These are phyloP conservation scores for Parathielavia hyrcaniae DNA, from an alignment of 495 filamentous ascomycete species.

Conservation along the genomic window DNA sequence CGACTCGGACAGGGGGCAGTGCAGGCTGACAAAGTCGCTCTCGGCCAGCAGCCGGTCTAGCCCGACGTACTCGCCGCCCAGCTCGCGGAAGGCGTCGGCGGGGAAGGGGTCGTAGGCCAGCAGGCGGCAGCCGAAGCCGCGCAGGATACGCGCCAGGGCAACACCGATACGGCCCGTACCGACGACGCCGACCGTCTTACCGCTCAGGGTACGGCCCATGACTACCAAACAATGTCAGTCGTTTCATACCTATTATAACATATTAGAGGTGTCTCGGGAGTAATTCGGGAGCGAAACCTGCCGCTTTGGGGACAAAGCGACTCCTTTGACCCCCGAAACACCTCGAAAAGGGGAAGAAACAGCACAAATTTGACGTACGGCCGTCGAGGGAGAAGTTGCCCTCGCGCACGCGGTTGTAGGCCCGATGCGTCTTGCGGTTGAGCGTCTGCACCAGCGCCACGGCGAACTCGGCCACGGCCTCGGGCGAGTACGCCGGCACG, in stretches of 20 bases:
- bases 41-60: constrained; percentile 49
- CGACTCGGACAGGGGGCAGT: constrained; percentile 56
- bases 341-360: no score
- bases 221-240: no score
- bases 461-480: constrained; percentile 67
- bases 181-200: constrained; percentile 55
- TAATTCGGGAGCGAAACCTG: no score
- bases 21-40: constrained; percentile 56
- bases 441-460: constrained; percentile 61
- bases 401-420: constrained; percentile 66
- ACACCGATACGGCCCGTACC: constrained; percentile 53
- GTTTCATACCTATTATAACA: no score
- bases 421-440: constrained; percentile 64
- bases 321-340: no score
- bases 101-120: constrained; percentile 54
- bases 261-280: no score
- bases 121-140: constrained; percentile 57
- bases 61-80: constrained; percentile 50
- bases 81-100: constrained; percentile 43
- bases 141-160: constrained; percentile 47
- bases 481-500: constrained; percentile 64
- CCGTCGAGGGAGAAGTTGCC: constrained; percentile 65
- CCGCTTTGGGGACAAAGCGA: no score
- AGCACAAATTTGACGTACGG: no score
- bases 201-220: constrained; percentile 53